phyloP scores from a whole-genome alignment of 305 asterid species.

The Lippia alba region DNA sequence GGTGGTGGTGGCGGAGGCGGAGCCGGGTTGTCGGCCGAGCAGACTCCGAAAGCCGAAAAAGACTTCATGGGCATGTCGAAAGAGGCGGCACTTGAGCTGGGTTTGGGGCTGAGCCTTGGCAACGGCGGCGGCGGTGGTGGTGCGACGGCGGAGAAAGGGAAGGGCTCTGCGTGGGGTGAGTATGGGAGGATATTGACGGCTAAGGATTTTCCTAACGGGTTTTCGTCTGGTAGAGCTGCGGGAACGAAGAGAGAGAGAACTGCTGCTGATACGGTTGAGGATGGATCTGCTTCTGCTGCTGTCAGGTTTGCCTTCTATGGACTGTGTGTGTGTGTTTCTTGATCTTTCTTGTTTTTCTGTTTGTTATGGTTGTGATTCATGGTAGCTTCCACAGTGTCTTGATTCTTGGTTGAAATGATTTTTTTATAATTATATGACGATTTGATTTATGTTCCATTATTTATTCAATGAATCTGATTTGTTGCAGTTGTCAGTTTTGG shows the following conservation, averaged over 20 bases:
- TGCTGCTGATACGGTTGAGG: constrained; percentile 43
- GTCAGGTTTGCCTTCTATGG: constrained; percentile 48
- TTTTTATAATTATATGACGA: neutral
- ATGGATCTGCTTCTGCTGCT: constrained; percentile 58
- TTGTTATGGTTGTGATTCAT: neutral
- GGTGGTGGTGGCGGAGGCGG: constrained; percentile 33
- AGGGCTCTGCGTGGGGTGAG: constrained; percentile 47
- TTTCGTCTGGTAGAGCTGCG: constrained; percentile 36
- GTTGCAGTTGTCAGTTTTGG: constrained; percentile 6
- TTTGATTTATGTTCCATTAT: too few relatives aligned
- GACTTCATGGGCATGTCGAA: constrained; percentile 40
- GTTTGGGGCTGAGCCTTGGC: constrained; percentile 62
- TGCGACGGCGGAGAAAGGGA: constrained; percentile 39
- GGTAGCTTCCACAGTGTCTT: neutral
- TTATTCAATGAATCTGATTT: neutral
- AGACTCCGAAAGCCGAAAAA: constrained; percentile 31
- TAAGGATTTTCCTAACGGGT: constrained; percentile 65
- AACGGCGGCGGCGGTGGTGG: constrained; percentile 36
- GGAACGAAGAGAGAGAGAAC: constrained; percentile 69
- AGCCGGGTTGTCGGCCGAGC: constrained; percentile 25
- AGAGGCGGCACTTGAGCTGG: constrained; percentile 56
- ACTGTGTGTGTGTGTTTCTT: neutral
- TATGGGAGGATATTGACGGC: constrained; percentile 69
- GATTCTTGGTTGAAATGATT: neutral
- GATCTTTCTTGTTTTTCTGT: constrained; percentile 4